Percentiles rank a stretch among this genome's conserved stretches.
Evolutionary conservation across 768 basidiomycete species (phyloP).

Genomic region (Zangia roseola): DNA sequence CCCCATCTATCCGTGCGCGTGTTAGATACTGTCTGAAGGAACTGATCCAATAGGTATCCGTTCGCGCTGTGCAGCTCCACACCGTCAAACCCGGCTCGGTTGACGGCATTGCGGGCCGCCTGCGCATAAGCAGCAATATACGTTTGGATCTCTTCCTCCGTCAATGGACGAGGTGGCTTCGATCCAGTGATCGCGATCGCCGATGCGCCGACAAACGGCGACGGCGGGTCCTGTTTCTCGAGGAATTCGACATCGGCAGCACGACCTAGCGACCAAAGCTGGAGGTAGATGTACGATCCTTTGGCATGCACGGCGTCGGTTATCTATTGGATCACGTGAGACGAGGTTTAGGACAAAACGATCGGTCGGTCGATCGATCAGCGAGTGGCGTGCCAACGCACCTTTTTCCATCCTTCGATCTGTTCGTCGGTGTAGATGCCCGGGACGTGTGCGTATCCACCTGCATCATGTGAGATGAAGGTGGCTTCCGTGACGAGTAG

Average conservation of each 20-base stretch:
- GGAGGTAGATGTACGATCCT: slow-evolving; percentile 43
- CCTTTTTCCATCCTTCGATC: slow-evolving; percentile 47
- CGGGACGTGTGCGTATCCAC: slow-evolving; percentile 42
- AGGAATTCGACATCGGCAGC: slow-evolving; percentile 37
- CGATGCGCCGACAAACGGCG: slow-evolving; percentile 36
- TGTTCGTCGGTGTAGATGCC: slow-evolving; percentile 41
- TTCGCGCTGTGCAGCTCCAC: slow-evolving; percentile 45
- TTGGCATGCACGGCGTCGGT: slow-evolving; percentile 55
- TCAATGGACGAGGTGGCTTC: slow-evolving; percentile 15
- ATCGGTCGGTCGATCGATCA: slow-evolving; percentile 4
- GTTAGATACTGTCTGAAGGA: slow-evolving; percentile 31
- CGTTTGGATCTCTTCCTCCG: slow-evolving; percentile 32
- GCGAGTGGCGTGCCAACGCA: slow-evolving; percentile 6
- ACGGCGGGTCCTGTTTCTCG: slow-evolving; percentile 32
- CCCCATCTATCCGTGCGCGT: slow-evolving; percentile 64
- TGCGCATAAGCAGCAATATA: slow-evolving; percentile 28
- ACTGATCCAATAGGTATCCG: slow-evolving; percentile 57
- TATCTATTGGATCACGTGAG: slow-evolving; percentile 35
- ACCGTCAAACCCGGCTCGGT: slow-evolving; percentile 44
- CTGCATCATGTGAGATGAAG: slow-evolving; percentile 47
- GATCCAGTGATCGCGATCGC: slow-evolving; percentile 23
- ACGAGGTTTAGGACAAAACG: no score
- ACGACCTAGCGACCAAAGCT: slow-evolving; percentile 58
- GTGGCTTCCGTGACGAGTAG: slow-evolving; percentile 54
- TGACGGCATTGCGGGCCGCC: slow-evolving; percentile 34